phyloP scores from a whole-genome alignment of 2,329 filamentous ascomycete species.

The Cryphonectria carpinicola region DNA sequence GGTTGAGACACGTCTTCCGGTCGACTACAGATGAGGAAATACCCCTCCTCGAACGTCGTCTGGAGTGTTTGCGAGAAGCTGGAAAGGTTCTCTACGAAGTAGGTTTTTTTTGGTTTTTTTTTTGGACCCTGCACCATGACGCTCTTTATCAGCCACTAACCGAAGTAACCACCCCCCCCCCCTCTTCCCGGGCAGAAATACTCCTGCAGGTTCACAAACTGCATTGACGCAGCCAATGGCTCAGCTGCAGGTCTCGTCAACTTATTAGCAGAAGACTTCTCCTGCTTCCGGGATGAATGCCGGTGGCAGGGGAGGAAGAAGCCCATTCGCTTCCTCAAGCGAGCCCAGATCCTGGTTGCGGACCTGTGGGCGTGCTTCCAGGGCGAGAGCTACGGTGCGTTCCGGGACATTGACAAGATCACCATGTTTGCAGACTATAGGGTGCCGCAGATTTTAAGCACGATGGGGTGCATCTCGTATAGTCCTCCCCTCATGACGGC shows the following conservation, averaged over 20 bases:
- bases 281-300: slow-evolving; percentile 84
- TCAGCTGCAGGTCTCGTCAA: slow-evolving; percentile 89
- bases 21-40: slow-evolving; percentile 87
- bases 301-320: slow-evolving; percentile 71
- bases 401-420: slow-evolving; percentile 89
- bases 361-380: slow-evolving; percentile 97
- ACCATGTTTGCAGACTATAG: slow-evolving; percentile 99
- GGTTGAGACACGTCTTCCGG: slow-evolving; percentile 78
- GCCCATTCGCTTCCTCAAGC: slow-evolving; percentile 82
- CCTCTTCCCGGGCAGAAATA: slow-evolving; percentile 62
- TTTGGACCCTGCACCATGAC: background rate
- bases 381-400: slow-evolving; percentile 76
- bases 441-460: slow-evolving; percentile 89
- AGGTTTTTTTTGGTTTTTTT: slow-evolving; percentile 38
- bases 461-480: slow-evolving; percentile 80
- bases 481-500: slow-evolving; percentile 76
- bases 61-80: slow-evolving; percentile 81
- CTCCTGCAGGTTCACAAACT: slow-evolving; percentile 71
- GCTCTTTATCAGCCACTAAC: slow-evolving; percentile 22
- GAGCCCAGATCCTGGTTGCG: slow-evolving; percentile 93
- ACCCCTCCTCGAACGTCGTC: slow-evolving; percentile 77
- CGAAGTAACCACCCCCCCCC: slow-evolving; percentile 9
- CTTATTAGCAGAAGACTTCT: slow-evolving; percentile 77
- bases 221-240: slow-evolving; percentile 73
- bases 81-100: slow-evolving; percentile 79